Base-by-base conservation (phyloP, 768 basidiomycete species). In the Russula olivacea region DNA sequence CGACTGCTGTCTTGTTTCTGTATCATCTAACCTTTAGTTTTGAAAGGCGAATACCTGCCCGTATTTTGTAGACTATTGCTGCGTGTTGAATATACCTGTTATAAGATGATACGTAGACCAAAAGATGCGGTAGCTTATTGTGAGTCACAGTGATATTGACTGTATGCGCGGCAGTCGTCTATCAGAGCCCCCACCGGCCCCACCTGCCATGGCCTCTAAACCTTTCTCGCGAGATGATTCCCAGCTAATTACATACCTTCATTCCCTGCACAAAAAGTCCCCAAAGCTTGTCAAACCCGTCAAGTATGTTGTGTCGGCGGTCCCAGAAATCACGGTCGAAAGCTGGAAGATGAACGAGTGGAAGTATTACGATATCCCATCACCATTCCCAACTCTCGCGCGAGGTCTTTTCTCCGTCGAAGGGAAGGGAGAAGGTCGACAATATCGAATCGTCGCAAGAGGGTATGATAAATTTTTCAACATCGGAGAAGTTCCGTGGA, bases 401-500 rank as follows among this genome's bases (percentile, higher is more conserved):
- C 78, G 97, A 30, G 97, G 97, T 0, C 71, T 99, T 28, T 98
- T 98, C 72, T 88, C 91, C 0, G 73, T 77, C 12, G 81, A 88
- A 51, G 71, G 76, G 17, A 63, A 72, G 59, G 70, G 73, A 48
- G 72, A 70, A 43, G 75, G 72, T 48, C 30, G 64, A 53, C 72
- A 71, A 57, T 74, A 79, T 63, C 76, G 86, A 60, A 94, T 99
- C 61, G 85, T 97, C 1, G 88, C 83, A 0, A 78, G 97, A 51
- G 97, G 96, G 0, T 98, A 99, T 72, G 97, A 98, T 78, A 99
- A 99, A 77, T 98, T 99, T 75, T 98, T 98, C 79, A 98, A 97
- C 71, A 91, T 97, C 34, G 91, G 87, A 4, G 97, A 99, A 73
- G 93, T 98, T 5, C 91, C 88, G 2, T 98, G 95, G 93, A 95